Evolutionary conservation across 2,329 filamentous ascomycete genomes (phyloP), one percentile per base, ranked within the genome.

Genomic region (Neocatenulostroma microsporum): DNA sequence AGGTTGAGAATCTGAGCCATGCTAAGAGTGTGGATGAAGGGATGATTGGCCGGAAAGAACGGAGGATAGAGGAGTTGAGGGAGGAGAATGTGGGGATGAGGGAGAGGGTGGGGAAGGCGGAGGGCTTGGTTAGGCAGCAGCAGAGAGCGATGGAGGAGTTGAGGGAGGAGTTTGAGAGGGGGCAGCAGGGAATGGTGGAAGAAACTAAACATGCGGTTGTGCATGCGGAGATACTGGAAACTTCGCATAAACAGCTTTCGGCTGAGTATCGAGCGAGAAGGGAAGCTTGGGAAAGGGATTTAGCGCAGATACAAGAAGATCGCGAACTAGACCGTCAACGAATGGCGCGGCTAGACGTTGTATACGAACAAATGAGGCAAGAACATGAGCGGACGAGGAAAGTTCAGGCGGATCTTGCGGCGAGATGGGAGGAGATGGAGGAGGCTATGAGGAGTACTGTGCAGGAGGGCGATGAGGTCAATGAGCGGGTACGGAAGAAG

Each of bases 11-110:
- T 46, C 70, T 78, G 6, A 66, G 83, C 42, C 69, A 85, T 35
- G 78, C 84, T 48, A 78, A 78, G 39, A 78, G 74, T 50, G 77
- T 85, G 37, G 84, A 82, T 48, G 81, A 81, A 56, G 76, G 78
- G 11, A 64, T 84, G 6, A 68, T 88, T 19, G 74, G 78, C 39
- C 70, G 82, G 39, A 83, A 84, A 53, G 82, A 87, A 53, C 73
- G 83, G 10, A 83, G 85, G 56, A 74, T 87, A 27, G 79, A 83
- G 45, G 75, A 78, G 29, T 59, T 86, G 41, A 78, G 79, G 49
- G 67, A 70, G 7, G 68, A 76, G 13, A 66, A 86, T 19, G 78
- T 82, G 26, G 58, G 69, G 2, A 82, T 87, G 61, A 73, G 74
- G 55, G 70, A 73, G 48, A 73, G 77, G 45, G 69, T 81, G 3